Base-by-base conservation (phyloP, 805 yeast species). In the Candida methanosorbosa region DNA sequence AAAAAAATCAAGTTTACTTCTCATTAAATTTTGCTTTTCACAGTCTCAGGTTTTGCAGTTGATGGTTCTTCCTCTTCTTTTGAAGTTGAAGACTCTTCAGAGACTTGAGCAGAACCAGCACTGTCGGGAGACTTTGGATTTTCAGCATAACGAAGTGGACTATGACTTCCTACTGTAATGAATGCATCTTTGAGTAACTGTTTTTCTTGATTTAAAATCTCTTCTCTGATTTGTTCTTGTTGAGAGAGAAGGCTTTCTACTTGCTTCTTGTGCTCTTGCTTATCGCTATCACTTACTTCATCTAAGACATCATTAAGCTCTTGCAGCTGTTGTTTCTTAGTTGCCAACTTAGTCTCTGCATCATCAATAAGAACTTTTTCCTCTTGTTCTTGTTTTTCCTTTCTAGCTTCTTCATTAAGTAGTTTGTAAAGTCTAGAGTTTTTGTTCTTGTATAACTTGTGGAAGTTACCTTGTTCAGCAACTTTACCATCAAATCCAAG, bases 401-500 rank as follows among this genome's bases (percentile, higher is more conserved):
- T 36, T 24, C 36, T 35, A 9, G 41, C 42, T 18, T 43, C 42
- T 34, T 56, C 58, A 35, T 57, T 57, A 33, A 59, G 38, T 22
- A 59, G 42, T 38, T 44, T 53, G 45, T 55, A 59, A 11, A 59
- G 39, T 34, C 52, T 44, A 20, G 61, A 56, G 4, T 49, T 43
- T 21, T 48, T 45, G 62, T 72, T 56, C 4, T 62, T 52, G 44
- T 71, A 70, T 29, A 84, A 61, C 22, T 70, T 75, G n/a, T 63
- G 62, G 52, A 78, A 84, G 27, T 66, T 52, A 13, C 94, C 94
- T 21, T 79, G 75, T 56, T 83, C 94, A 1, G 72, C 88, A 37
- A 85, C 87, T 32, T 64, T 70, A 5, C 95, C 94, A 25, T 79
- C 74, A 29, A 72, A 70, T 4, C 88, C 90, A 23, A 88, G 57